These are phyloP conservation scores for Polygonum aviculare DNA, from an alignment of 148 eudicot species.

Conservation along the genomic window DNA sequence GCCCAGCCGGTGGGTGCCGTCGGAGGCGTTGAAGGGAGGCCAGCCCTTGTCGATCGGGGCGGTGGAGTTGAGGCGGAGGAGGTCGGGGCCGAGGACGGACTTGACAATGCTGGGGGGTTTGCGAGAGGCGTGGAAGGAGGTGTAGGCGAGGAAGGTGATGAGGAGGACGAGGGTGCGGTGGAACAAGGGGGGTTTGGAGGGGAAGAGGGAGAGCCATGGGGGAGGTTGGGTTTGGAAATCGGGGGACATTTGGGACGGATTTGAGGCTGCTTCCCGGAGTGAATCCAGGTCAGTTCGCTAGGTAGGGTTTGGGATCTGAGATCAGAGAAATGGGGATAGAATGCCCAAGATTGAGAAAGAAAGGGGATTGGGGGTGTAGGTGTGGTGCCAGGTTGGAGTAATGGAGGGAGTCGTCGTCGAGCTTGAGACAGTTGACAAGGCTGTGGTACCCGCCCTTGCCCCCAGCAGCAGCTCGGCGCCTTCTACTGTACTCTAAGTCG, in stretches of 20 bases:
- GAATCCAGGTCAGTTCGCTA: neutral
- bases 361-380: neutral
- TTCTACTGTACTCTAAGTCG: neutral
- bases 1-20: conserved; percentile 81
- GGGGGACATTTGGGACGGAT: conserved; percentile 6
- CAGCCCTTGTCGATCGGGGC: conserved; percentile 39
- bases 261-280: neutral
- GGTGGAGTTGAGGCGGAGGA: conserved; percentile 17
- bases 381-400: neutral
- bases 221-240: conserved; percentile 20
- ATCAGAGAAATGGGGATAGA: neutral
- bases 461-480: neutral
- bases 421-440: neutral
- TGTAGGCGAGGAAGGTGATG: conserved; percentile 79
- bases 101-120: conserved; percentile 98
- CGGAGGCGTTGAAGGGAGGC: conserved; percentile 71
- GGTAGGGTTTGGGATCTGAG: conserved; percentile 2
- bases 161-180: conserved; percentile 48
- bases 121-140: conserved; percentile 87
- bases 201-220: conserved; percentile 33
- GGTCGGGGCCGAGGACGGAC: conserved; percentile 52
- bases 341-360: neutral
- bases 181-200: conserved; percentile 32
- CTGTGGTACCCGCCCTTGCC: neutral
- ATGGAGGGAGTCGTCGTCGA: neutral